Evolutionary conservation across 2,329 filamentous ascomycete genomes (phyloP).

Genomic region (Curvularia sp.): DNA sequence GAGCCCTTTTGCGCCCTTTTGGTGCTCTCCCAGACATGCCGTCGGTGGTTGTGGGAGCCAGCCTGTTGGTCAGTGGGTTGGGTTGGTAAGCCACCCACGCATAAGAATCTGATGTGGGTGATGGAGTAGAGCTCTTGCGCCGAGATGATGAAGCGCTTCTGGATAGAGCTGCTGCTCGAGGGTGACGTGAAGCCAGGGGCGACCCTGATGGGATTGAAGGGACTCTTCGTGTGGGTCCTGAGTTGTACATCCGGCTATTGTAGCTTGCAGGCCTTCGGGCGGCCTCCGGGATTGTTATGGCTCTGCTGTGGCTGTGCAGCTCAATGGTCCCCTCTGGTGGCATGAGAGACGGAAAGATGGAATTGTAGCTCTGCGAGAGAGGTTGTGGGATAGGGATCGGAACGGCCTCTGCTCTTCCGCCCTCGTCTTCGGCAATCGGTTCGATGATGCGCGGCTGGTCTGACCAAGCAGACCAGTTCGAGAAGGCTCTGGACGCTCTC

Average conservation of each 20-base stretch:
- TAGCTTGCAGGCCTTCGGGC: slow-evolving; percentile 22
- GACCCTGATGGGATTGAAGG: slow-evolving; percentile 39
- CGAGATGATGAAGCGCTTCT: slow-evolving; percentile 38
- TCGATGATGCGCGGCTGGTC: slow-evolving; percentile 42
- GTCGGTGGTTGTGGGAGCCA: slow-evolving; percentile 42
- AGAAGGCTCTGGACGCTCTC: slow-evolving; percentile 38
- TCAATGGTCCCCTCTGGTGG: slow-evolving; percentile 19
- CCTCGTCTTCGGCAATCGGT: slow-evolving; percentile 37
- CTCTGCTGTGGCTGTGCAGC: slow-evolving; percentile 28
- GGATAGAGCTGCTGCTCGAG: slow-evolving; percentile 32
- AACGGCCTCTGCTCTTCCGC: slow-evolving; percentile 23
- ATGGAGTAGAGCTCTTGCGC: slow-evolving; percentile 34
- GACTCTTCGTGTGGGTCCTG: slow-evolving; percentile 25
- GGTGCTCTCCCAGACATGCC: slow-evolving; percentile 34
- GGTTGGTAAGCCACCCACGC: slow-evolving; percentile 48
- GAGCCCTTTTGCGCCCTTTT: slow-evolving; percentile 42
- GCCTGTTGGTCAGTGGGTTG: slow-evolving; percentile 38
- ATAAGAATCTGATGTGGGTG: slow-evolving; percentile 39
- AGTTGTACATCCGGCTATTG: slow-evolving; percentile 15
- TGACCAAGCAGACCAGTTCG: slow-evolving; percentile 39
- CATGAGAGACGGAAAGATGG: slow-evolving; percentile 17
- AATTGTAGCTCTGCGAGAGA: slow-evolving; percentile 26
- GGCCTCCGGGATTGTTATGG: slow-evolving; percentile 41
- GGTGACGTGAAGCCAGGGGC: slow-evolving; percentile 30
- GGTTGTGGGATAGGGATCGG: slow-evolving; percentile 44